Evolutionary conservation across 2,329 filamentous ascomycete genomes (phyloP), one percentile per base, ranked within the genome.

Genomic region (Talaromyces sp.): DNA sequence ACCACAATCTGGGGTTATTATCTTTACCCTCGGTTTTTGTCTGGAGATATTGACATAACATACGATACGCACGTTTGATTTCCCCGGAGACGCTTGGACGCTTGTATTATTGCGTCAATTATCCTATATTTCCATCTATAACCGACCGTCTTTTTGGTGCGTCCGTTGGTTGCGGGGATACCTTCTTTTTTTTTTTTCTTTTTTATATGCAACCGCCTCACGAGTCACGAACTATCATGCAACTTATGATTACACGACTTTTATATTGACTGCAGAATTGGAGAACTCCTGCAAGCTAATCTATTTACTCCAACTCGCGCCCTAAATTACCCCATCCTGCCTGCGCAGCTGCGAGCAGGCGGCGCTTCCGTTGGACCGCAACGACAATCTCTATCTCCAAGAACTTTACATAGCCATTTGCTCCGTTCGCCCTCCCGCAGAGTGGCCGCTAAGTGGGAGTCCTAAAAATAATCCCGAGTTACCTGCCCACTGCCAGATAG

Each of bases 311-410:
- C 49, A 31, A 53, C 27, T 31, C 49, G 27, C 27, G 25, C 27
- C 11, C 45, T 53, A 29, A 53, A 31, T 10, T 19, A 53, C 15
- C 49, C 25, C n/a, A 11, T 19, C 13, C n/a, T 5, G 7, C 5
- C 40, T 47, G n/a, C 43, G 19, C 43, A 47, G 43, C 43, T 47
- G 27, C 27, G 27, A 47, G 22, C 51, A 54, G 45, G 10, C 17
- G 31, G 38, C 22, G 53, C 53, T 56, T 56, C 53, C 53, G 53
- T 56, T 56, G 53, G 53, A 56, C 53, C 53, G 53, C 31, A 56
- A 36, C 51, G 27, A 10, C 31, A 25, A 25, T 15, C 53, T 34
- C n/a, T 8, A 56, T 56, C 53, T 22, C 31, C 15, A 25, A 13
- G 4, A 25, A 15, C 7, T 7, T 36, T 36, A 13, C 22, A 11